Conservation (phyloP, 2,329 filamentous ascomycete species). For the Neonectria neomacrospora region DNA sequence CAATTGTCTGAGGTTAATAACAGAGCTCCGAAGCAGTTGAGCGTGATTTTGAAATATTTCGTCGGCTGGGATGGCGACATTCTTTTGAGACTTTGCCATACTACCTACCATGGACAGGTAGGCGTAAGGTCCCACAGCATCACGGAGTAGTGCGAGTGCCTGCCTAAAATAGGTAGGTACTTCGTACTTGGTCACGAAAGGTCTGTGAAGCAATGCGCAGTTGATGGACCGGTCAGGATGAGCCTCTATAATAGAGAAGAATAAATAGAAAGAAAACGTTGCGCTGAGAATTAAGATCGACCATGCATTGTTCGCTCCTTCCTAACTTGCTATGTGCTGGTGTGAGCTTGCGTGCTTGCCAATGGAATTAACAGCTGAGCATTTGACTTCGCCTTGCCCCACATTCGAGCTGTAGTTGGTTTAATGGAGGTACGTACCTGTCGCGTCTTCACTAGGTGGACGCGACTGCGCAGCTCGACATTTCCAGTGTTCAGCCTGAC, state of each 20-base stretch:
- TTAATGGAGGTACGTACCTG: constrained; percentile 27
- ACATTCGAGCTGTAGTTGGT: constrained; percentile 1
- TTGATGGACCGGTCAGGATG: not conserved
- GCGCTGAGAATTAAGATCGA: not conserved
- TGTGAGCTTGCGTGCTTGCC: not conserved
- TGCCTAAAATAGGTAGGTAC: not conserved
- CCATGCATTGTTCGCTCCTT: not conserved
- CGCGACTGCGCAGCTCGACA: constrained; percentile 9
- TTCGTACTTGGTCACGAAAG: not conserved
- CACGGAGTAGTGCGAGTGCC: not conserved
- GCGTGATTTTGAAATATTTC: not conserved
- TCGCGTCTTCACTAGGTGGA: constrained; percentile 9
- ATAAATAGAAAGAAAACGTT: not conserved
- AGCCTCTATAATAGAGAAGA: not conserved
- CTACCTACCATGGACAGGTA: not conserved
- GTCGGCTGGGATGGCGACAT: not conserved
- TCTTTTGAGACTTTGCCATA: not conserved
- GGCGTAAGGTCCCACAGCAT: not conserved
- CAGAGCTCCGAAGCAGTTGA: too few species aligned
- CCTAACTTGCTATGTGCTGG: not conserved
- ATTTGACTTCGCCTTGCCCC: constrained; percentile 4
- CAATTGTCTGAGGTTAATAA: not conserved
- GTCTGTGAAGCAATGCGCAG: not conserved
- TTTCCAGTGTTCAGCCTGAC: constrained; percentile 2
- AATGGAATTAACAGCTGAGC: not conserved